phyloP scores from a whole-genome alignment of 768 basidiomycete species.

The Suillus placidus region DNA sequence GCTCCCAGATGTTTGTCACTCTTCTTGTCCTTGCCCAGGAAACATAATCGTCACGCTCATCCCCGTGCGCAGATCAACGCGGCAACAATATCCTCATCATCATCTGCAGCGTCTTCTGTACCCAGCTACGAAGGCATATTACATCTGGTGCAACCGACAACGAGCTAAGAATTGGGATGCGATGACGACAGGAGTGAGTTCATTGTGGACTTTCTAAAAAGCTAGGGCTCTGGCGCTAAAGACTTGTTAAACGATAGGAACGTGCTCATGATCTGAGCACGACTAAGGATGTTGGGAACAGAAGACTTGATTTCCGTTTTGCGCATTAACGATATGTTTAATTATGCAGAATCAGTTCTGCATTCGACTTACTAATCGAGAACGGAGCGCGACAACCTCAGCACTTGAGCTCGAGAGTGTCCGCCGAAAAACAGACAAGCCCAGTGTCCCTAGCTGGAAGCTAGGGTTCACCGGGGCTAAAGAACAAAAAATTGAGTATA shows the following conservation, averaged over 20 bases:
- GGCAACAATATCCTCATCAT: constrained; percentile 61
- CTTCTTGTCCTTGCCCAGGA: too few species aligned
- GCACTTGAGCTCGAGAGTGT: background rate
- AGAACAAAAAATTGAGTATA: too few species aligned
- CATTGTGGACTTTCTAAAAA: background rate
- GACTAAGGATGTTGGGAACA: constrained; percentile 63
- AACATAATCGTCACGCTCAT: background rate
- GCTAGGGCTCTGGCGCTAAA: background rate
- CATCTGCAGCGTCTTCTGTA: constrained; percentile 56
- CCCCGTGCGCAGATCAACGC: constrained; percentile 44
- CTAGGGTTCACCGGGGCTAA: background rate
- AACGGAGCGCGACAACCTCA: background rate
- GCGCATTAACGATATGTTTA: constrained; percentile 40
- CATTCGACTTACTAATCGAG: background rate
- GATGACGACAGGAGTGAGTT: constrained; percentile 51
- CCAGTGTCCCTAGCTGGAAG: background rate
- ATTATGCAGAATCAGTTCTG: background rate
- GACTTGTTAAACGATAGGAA: constrained; percentile 38
- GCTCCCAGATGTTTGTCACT: constrained; percentile 51
- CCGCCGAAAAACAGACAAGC: background rate
- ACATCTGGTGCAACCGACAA: constrained; percentile 59
- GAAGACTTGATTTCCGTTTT: constrained; percentile 62
- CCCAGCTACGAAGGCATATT: constrained; percentile 55
- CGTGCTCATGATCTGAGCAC: constrained; percentile 58
- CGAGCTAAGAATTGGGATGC: constrained; percentile 57